Conservation (phyloP, 768 basidiomycete genomes). For the Kwoniella europaea region DNA sequence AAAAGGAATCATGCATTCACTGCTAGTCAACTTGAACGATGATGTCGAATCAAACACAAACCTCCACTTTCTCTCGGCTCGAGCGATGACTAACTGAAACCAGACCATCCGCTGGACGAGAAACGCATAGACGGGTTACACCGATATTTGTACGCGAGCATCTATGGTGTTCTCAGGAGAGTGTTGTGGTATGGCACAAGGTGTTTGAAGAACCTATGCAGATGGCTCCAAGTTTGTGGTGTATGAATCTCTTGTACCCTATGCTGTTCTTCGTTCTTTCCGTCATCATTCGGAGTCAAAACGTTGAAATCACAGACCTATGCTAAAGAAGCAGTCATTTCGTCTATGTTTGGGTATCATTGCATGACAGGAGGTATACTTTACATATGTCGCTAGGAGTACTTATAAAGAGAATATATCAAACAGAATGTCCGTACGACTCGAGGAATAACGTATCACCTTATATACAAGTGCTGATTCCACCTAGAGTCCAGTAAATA, state of each 20-base stretch:
- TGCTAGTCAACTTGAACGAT: neutral
- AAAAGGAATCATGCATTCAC: neutral
- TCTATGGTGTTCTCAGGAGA: neutral
- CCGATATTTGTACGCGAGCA: neutral
- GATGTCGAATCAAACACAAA: neutral
- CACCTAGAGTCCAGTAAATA: slow-evolving; percentile 5
- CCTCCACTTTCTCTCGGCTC: slow-evolving; percentile 5
- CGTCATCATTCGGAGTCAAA: too few species aligned
- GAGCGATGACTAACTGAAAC: neutral
- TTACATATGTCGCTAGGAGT: neutral
- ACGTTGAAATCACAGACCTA: too few species aligned
- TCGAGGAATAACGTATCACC: neutral
- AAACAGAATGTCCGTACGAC: neutral
- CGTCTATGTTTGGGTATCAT: too few species aligned
- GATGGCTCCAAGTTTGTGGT: too few species aligned
- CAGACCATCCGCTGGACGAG: neutral
- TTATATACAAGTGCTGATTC: neutral
- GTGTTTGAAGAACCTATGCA: too few species aligned
- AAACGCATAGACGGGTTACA: slow-evolving; percentile 8
- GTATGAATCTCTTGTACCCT: too few species aligned
- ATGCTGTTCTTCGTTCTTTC: too few species aligned
- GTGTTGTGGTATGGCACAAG: too few species aligned
- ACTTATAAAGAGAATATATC: neutral
- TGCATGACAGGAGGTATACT: too few species aligned
- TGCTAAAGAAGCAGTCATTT: too few species aligned